These are phyloP conservation scores for Hymenochaete sp. DNA, from an alignment of 1,284 basidiomycete species.

Conservation along the genomic window DNA sequence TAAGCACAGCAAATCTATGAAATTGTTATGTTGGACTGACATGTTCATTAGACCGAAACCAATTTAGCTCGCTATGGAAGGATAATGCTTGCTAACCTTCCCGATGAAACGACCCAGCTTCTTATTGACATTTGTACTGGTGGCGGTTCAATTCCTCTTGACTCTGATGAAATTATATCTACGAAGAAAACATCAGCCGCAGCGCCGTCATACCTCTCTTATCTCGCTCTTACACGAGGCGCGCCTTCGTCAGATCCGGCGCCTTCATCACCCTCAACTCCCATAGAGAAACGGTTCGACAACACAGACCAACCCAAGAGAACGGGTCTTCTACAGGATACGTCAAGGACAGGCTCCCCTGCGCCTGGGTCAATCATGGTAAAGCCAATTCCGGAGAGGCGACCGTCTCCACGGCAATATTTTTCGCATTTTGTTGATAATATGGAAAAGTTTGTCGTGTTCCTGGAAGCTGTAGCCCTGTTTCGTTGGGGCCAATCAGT, in stretches of 20 bases:
- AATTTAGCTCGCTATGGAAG: slow-evolving; percentile 81
- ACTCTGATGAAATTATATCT: slow-evolving; percentile 29
- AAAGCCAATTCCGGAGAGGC: slow-evolving; percentile 28
- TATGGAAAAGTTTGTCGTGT: slow-evolving; percentile 72
- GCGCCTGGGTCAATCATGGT: slow-evolving; percentile 19
- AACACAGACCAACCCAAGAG: slow-evolving; percentile 34
- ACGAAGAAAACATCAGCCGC: slow-evolving; percentile 24
- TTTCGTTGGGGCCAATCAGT: slow-evolving; percentile 77
- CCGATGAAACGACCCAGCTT: slow-evolving; percentile 82
- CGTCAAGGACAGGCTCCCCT: slow-evolving; percentile 26
- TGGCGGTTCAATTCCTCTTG: slow-evolving; percentile 39
- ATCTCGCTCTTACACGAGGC: slow-evolving; percentile 63
- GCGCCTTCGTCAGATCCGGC: slow-evolving; percentile 29
- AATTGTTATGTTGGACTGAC: slow-evolving; percentile 5
- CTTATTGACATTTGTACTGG: slow-evolving; percentile 90
- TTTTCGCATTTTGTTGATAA: slow-evolving; percentile 96
- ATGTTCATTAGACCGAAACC: slow-evolving; percentile 53
- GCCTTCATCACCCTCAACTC: slow-evolving; percentile 35
- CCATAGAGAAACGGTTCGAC: no score
- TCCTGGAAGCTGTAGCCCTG: slow-evolving; percentile 81
- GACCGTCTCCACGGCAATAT: slow-evolving; percentile 79
- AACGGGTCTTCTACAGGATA: slow-evolving; percentile 19
- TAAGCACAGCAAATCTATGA: slow-evolving; percentile 1
- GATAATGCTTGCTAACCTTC: slow-evolving; percentile 72
- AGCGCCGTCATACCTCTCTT: slow-evolving; percentile 65